phyloP scores from a whole-genome alignment of 208 protist genomes.

The Crithidia mellificae region DNA sequence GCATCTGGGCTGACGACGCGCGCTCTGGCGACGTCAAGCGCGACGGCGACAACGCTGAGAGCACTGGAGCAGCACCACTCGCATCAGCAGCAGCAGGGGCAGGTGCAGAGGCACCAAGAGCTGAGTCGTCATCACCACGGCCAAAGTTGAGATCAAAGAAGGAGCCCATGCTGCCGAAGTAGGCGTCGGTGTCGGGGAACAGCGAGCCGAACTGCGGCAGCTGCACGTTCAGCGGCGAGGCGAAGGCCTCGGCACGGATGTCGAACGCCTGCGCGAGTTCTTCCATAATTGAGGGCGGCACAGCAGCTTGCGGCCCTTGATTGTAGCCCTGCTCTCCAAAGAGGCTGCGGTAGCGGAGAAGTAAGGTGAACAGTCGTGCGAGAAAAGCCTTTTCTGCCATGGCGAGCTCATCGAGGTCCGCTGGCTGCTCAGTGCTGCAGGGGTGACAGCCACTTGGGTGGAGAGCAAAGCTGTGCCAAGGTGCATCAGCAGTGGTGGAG shows the following conservation, averaged over 20 bases:
- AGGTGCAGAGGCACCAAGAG: neutral
- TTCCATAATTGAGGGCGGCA: slow-evolving; percentile 59
- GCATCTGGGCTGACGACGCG: too few species aligned
- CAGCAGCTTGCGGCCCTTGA: slow-evolving; percentile 66
- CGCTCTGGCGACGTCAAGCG: too few species aligned
- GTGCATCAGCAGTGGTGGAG: too few species aligned
- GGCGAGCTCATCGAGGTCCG: neutral
- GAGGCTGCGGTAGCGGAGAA: slow-evolving; percentile 61
- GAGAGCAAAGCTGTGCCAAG: too few species aligned
- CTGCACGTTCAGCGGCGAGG: slow-evolving; percentile 83
- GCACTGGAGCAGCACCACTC: neutral
- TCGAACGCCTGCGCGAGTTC: slow-evolving; percentile 44
- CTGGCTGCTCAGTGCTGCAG: neutral
- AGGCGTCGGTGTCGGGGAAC: slow-evolving; percentile 83
- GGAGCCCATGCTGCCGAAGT: slow-evolving; percentile 77
- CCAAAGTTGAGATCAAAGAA: slow-evolving; percentile 85
- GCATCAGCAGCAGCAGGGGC: neutral
- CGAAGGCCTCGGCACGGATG: slow-evolving; percentile 83
- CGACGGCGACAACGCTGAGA: too few species aligned
- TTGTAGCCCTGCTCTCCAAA: slow-evolving; percentile 68
- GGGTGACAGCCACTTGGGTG: too few species aligned
- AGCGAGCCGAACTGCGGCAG: slow-evolving; percentile 73
- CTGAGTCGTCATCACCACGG: slow-evolving; percentile 11
- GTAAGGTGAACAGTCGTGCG: slow-evolving; percentile 45
- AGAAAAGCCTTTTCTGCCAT: slow-evolving; percentile 39